Evolutionary conservation across 306 rosid genomes (phyloP), one percentile per base, ranked within the genome.

Genomic region (Senna tora): DNA sequence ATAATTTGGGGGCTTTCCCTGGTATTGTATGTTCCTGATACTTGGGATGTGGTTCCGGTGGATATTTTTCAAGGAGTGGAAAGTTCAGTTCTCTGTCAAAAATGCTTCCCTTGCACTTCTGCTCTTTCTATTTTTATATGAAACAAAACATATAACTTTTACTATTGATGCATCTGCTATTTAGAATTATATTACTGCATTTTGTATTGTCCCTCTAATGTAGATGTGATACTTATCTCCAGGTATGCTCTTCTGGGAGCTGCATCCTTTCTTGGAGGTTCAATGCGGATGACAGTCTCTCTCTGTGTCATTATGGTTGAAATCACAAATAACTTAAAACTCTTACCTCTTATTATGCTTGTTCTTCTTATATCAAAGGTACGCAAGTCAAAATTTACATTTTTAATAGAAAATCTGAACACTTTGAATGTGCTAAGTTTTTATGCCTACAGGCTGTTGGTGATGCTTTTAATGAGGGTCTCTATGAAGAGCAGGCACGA

Each of bases 351-450:
- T 65, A 91, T 94, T 70, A 91, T 91, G 97, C 97, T 94, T 62
- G 97, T 94, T 80, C 97, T 94, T 87, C 96, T 94, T 52, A 94
- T 94, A 80, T 94, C 97, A 5, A 94, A 94, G 97, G 97, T 94
- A 85, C 71, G 75, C 69, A 33, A 67, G 53, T 52, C 9, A 21
- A 34, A 11, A 32, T 11, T 83, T 45, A 63, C 59, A 4, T 28
- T 53, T 49, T 75, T 4, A 19, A 36, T 9, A 8, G 22, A 19
- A 53, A 65, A 45, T 34, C 28, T 3, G 4, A 68, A 36, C 6
- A 42, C 49, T 17, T 33, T 43, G 46, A 58, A 80, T 73, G 51
- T 42, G 30, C 69, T 77, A 13, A 67, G 21, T n/a, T 17, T 32
- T 49, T 72, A 66, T 50, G 17, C n/a, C 39, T 46, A 52, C 97